These are phyloP conservation scores for Aeschynomene evenia DNA, from an alignment of 306 rosid genomes.

Conservation along the genomic window DNA sequence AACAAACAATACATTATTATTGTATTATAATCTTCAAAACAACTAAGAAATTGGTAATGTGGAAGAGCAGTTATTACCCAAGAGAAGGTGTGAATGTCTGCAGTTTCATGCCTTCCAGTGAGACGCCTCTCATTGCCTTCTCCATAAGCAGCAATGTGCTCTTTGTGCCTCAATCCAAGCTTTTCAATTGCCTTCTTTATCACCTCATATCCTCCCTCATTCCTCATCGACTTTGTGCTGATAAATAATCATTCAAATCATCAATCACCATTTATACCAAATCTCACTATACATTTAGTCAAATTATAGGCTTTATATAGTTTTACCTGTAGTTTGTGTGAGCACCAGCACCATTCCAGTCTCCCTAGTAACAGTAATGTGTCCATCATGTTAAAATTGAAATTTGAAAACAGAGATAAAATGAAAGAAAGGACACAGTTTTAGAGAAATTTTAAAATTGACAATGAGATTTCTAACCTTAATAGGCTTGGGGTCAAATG, in stretches of 20 bases:
- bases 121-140: slow-evolving; percentile 71
- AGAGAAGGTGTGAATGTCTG: slow-evolving; percentile 51
- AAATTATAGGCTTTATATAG: background rate
- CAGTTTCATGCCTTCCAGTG: slow-evolving; percentile 67
- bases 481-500: slow-evolving; percentile 66
- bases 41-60: background rate
- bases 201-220: slow-evolving; percentile 55
- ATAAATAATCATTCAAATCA: no score
- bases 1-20: no score
- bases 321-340: slow-evolving; percentile 61
- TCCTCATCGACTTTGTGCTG: slow-evolving; percentile 71
- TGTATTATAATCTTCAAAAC: no score
- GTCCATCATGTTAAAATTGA: slow-evolving; percentile 1
- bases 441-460: background rate
- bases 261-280: slow-evolving; percentile 20
- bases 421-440: background rate
- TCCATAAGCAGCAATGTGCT: slow-evolving; percentile 73
- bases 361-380: slow-evolving; percentile 36
- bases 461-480: slow-evolving; percentile 20
- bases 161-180: slow-evolving; percentile 56
- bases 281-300: background rate
- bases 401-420: background rate
- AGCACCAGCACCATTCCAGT: slow-evolving; percentile 75
- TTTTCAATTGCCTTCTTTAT: slow-evolving; percentile 59
- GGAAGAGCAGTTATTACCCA: slow-evolving; percentile 40